Base-by-base conservation (phyloP, 352 stramenopile genomes). In the Phytophthora podocarpi region DNA sequence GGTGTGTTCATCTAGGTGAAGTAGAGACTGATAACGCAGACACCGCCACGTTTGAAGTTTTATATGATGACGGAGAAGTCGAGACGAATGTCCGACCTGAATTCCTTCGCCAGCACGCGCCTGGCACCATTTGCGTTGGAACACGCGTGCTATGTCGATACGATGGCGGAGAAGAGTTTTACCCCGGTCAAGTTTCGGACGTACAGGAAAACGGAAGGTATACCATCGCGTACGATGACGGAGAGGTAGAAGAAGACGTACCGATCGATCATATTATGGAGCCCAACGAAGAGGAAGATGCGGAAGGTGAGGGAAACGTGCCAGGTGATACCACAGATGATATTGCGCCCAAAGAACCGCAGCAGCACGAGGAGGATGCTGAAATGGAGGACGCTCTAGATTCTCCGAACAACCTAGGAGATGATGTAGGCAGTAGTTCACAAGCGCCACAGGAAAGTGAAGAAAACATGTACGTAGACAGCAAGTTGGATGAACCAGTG, bases 211-310 rank as follows among this genome's bases (percentile, higher is more conserved):
- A 87, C 47, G 81, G 74, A 10, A 72, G 52, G 31, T 94, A 89
- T 72, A 89, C 76, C 31, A 78, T 92, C 49, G 78, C 84, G 41
- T 93, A 95, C 62, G 83, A 95, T 63, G 87, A 93, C 67, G 71
- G 72, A n/a, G 81, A 94, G 31, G 69, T 87, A n/a, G 81, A 93
- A 48, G 35, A 61, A 3, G 58, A 86, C 30, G 80, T 96, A 0
- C 34, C 73, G 21, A 26, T 89, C 18, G 77, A 75, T 36, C 74
- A 74, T 16, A 87, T 95, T 24, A 51, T 60, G 11, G 84, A 90
- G 45, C 56, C 74, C 2, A 35, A 30, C 16, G 39, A 40, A 50
- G 21, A 52, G 35, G 21, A 52, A 5, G n/a, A 36, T 41, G 13
- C 18, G 15, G 78, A 83, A 46, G 45, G 69, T 2, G 40, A 55